Evolutionary conservation across 371 early-diverging fungal species (phyloP).

Genomic region (Dentiscutata heterogama): DNA sequence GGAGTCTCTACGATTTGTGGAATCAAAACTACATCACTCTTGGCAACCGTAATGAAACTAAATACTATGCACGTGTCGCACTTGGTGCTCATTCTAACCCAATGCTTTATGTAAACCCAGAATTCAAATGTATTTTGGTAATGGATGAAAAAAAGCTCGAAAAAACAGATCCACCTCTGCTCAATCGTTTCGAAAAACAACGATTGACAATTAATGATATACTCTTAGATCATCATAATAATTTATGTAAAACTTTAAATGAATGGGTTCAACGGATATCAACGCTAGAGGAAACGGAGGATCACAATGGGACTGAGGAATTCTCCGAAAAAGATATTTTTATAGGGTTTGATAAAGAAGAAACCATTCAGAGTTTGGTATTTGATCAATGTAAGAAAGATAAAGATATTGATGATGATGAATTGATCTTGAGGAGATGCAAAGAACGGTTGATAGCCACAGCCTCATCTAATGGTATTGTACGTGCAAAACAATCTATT

Average conservation of each 20-base stretch:
- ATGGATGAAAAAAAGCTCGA: conserved; percentile 40
- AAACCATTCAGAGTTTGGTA: conserved; percentile 34
- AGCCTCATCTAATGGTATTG: conserved; percentile 39
- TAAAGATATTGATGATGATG: no score
- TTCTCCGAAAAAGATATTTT: not conserved
- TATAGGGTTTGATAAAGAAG: conserved; percentile 12
- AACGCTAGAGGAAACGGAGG: not conserved
- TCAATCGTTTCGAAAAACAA: conserved; percentile 45
- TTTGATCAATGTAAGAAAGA: not conserved
- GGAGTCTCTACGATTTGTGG: conserved; percentile 47
- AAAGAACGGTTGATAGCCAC: conserved; percentile 38
- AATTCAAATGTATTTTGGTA: conserved; percentile 36
- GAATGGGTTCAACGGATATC: conserved; percentile 27
- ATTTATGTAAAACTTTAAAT: not conserved
- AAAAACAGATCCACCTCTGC: conserved; percentile 7
- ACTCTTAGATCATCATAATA: not conserved
- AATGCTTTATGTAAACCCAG: conserved; percentile 25
- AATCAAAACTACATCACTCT: conserved; percentile 44
- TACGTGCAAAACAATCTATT: conserved; percentile 23
- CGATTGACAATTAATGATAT: conserved; percentile 17
- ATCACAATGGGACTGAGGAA: not conserved
- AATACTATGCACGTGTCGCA: conserved; percentile 34
- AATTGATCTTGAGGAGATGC: not conserved
- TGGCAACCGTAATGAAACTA: not conserved
- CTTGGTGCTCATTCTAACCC: conserved; percentile 38